Evolutionary conservation across 2,329 filamentous ascomycete species (phyloP).

Genomic region (Beauveria brongniartii): DNA sequence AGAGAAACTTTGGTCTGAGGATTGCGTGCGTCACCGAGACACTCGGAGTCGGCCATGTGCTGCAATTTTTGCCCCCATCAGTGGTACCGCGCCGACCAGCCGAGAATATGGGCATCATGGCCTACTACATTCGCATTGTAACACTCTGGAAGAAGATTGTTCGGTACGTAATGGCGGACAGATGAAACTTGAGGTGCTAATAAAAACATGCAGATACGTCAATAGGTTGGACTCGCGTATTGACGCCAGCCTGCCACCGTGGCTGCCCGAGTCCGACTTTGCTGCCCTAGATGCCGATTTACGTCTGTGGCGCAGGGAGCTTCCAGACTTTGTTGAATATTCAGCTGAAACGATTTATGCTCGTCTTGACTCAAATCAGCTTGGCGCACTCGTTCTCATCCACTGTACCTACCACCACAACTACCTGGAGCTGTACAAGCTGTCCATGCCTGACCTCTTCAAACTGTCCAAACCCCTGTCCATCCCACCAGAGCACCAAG

Average conservation of each 20-base stretch:
- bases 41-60: conserved; percentile 30
- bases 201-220: conserved; percentile 24
- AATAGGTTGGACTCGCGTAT: conserved; percentile 32
- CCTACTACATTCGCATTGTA: conserved; percentile 34
- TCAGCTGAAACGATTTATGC: conserved; percentile 36
- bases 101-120: conserved; percentile 37
- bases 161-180: conserved; percentile 16
- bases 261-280: conserved; percentile 36
- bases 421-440: conserved; percentile 36
- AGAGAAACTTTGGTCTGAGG: conserved; percentile 33
- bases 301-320: conserved; percentile 30
- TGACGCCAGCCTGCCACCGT: conserved; percentile 31
- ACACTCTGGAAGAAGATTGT: conserved; percentile 33
- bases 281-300: conserved; percentile 32
- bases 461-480: conserved; percentile 32
- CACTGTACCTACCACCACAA: conserved; percentile 41
- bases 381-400: conserved; percentile 35
- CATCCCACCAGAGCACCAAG: conserved; percentile 30
- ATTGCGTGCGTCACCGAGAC: conserved; percentile 33
- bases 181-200: background rate
- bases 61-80: conserved; percentile 31
- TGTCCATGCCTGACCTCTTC: conserved; percentile 38
- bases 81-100: conserved; percentile 31
- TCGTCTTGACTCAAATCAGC: conserved; percentile 37
- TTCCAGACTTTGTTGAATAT: conserved; percentile 37